These are phyloP conservation scores for Aspergillus leporis DNA, from an alignment of 495 filamentous ascomycete genomes.

Conservation along the genomic window DNA sequence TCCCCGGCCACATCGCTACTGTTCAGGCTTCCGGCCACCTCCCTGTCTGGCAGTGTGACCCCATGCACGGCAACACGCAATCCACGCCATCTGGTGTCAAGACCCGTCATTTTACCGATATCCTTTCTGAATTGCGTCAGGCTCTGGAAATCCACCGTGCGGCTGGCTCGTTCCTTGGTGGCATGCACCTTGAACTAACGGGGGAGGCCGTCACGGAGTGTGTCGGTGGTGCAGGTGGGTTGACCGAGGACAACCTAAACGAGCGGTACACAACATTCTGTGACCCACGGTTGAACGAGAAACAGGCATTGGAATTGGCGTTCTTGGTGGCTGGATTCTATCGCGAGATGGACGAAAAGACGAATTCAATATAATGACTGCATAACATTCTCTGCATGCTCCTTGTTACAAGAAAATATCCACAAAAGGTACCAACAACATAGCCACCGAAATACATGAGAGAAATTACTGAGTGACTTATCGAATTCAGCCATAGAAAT, in stretches of 20 bases:
- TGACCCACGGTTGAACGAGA: constrained; percentile 93
- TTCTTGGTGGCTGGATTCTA: constrained; percentile 91
- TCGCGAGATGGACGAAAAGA: constrained; percentile 44
- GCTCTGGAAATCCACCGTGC: constrained; percentile 82
- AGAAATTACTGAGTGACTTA: too few species aligned
- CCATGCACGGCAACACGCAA: constrained; percentile 84
- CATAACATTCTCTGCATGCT: background rate
- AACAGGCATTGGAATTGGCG: constrained; percentile 92
- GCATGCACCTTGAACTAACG: constrained; percentile 92
- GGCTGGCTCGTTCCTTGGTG: constrained; percentile 80
- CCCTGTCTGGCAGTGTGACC: constrained; percentile 97
- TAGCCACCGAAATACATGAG: too few species aligned
- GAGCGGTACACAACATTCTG: constrained; percentile 93
- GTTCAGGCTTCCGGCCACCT: constrained; percentile 72
- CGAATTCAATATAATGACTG: constrained; percentile 18
- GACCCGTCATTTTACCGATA: constrained; percentile 83
- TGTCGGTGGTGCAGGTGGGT: constrained; percentile 82
- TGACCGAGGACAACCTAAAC: constrained; percentile 82
- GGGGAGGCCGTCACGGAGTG: constrained; percentile 97
- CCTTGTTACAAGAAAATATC: too few species aligned
- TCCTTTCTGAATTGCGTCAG: constrained; percentile 78
- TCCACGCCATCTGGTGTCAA: constrained; percentile 73
- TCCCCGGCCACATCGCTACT: constrained; percentile 81
- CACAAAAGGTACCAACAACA: background rate
- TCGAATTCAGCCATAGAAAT: too few species aligned